Evolutionary conservation across 805 yeast species (phyloP).

Genomic region (Candida xyloterini): DNA sequence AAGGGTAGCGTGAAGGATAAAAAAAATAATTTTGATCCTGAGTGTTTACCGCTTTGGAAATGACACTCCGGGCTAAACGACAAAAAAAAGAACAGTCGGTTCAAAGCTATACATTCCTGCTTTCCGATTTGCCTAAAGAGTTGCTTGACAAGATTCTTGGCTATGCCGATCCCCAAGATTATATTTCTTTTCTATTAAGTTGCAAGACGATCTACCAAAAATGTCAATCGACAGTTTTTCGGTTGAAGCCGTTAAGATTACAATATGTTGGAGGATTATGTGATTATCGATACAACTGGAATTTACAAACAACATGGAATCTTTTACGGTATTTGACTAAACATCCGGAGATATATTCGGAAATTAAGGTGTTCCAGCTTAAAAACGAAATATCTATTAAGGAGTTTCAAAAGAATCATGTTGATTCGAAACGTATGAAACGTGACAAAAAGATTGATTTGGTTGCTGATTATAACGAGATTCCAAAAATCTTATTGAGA

Average conservation of each 20-base stretch:
- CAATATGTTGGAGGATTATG: slow-evolving; percentile 13
- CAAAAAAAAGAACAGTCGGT: neutral
- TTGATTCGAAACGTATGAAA: neutral
- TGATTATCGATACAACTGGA: slow-evolving; percentile 6
- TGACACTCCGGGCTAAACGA: slow-evolving; percentile 1
- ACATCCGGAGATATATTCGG: slow-evolving; percentile 14
- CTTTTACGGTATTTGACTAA: slow-evolving; percentile 10
- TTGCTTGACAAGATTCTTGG: slow-evolving; percentile 22
- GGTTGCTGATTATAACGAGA: slow-evolving; percentile 5
- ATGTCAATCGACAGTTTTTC: slow-evolving; percentile 20
- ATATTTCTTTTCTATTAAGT: slow-evolving; percentile 19
- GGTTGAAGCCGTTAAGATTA: slow-evolving; percentile 17
- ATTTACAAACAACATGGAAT: slow-evolving; percentile 13
- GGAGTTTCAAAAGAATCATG: neutral
- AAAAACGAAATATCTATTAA: slow-evolving; percentile 10
- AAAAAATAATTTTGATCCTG: slow-evolving; percentile 1
- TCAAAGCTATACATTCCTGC: neutral
- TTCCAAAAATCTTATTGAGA: slow-evolving; percentile 7
- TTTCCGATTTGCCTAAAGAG: slow-evolving; percentile 25
- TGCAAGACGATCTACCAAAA: slow-evolving; percentile 19
- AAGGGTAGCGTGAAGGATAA: slow-evolving; percentile 11
- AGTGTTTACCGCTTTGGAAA: slow-evolving; percentile 6
- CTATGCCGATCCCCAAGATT: slow-evolving; percentile 11
- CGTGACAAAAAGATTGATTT: neutral
- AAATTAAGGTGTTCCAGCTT: slow-evolving; percentile 17